These are phyloP conservation scores for Aristolochia contorta DNA, from an alignment of 164 flowering plant species.

Conservation along the genomic window DNA sequence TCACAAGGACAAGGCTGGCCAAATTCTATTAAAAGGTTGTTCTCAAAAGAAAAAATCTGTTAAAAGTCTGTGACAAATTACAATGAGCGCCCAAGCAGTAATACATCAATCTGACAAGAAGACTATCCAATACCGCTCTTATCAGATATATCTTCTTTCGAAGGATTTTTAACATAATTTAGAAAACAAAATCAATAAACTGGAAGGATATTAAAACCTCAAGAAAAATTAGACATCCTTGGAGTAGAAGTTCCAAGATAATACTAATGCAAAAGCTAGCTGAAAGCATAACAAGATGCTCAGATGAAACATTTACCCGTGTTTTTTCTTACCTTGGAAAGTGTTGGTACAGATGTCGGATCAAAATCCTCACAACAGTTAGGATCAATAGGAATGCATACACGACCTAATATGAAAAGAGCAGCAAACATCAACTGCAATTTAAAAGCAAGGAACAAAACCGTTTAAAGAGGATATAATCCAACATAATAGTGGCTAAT, in stretches of 20 bases:
- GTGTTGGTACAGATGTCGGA: slow-evolving; percentile 81
- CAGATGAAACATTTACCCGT: not conserved
- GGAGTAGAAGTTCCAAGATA: too few species aligned
- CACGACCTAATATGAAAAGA: slow-evolving; percentile 48
- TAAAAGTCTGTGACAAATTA: too few species aligned
- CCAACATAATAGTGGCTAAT: not conserved
- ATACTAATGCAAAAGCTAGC: not conserved
- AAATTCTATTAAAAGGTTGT: too few species aligned
- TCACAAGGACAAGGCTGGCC: too few species aligned
- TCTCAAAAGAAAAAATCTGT: not conserved
- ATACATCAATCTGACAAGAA: not conserved
- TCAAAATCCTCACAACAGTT: slow-evolving; percentile 77
- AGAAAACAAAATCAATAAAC: not conserved
- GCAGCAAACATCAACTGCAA: not conserved
- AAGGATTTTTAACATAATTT: not conserved
- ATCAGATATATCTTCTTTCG: not conserved
- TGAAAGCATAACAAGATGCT: not conserved
- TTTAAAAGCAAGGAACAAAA: not conserved
- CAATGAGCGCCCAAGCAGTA: too few species aligned
- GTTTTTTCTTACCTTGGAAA: slow-evolving; percentile 49
- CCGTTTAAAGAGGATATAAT: not conserved
- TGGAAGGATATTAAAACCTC: not conserved
- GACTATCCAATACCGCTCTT: too few species aligned
- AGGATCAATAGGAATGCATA: slow-evolving; percentile 95
- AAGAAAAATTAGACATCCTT: not conserved